phyloP scores from a whole-genome alignment of 306 rosid species.

The Prunus davidiana region DNA sequence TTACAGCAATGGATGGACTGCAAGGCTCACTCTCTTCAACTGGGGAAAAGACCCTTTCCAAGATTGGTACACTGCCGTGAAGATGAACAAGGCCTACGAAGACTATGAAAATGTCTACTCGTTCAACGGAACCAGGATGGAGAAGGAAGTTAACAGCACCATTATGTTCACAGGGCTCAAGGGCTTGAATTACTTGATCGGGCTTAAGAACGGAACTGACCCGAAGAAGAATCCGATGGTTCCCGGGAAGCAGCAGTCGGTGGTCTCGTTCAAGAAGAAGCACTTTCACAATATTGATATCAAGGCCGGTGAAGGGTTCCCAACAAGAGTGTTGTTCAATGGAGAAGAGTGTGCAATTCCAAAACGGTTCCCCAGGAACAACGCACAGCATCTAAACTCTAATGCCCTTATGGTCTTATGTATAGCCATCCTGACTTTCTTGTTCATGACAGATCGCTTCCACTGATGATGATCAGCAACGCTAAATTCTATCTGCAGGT shows the following conservation, averaged over 20 bases:
- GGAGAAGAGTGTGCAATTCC: conserved; percentile 84
- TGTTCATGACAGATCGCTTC: conserved; percentile 37
- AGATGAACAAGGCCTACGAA: conserved; percentile 38
- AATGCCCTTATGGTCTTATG: conserved; percentile 28
- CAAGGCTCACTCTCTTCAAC: conserved; percentile 78
- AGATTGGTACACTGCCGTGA: conserved; percentile 71
- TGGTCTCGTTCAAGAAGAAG: conserved; percentile 62
- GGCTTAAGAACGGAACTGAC: conserved; percentile 46
- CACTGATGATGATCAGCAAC: conserved; percentile 6
- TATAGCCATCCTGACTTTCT: conserved; percentile 33
- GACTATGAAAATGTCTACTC: conserved; percentile 63
- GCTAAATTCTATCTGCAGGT: conserved; percentile 3
- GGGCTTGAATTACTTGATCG: conserved; percentile 58
- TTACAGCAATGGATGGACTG: conserved; percentile 66
- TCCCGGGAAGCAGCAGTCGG: conserved; percentile 88
- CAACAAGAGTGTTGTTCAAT: conserved; percentile 68
- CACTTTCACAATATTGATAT: conserved; percentile 34
- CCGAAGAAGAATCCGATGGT: conserved; percentile 35
- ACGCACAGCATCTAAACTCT: conserved; percentile 16
- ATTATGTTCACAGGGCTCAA: conserved; percentile 61
- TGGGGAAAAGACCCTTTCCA: conserved; percentile 49
- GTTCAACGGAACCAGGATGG: conserved; percentile 69
- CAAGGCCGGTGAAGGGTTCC: conserved; percentile 55
- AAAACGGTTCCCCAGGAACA: conserved; percentile 31
- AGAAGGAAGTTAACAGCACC: conserved; percentile 29